Conservation (phyloP, 768 basidiomycete species). For the Calocera cornea region DNA sequence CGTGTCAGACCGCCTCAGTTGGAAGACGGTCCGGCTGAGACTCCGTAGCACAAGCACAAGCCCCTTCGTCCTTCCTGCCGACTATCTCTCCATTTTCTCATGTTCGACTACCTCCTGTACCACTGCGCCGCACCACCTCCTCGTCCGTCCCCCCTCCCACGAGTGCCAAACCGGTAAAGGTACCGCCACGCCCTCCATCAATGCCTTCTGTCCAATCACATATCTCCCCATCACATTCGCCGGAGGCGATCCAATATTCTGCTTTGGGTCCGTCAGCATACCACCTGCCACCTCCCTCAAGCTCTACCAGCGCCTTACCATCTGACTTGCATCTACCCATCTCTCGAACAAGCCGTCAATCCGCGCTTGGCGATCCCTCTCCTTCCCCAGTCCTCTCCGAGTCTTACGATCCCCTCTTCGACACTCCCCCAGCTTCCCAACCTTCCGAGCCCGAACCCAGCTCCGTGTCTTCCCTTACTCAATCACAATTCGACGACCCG, state of each 20-base stretch:
- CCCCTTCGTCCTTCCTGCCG: background rate
- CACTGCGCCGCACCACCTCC: background rate
- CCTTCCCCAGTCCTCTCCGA: background rate
- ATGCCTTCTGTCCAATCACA: too few relatives aligned
- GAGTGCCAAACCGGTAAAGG: too few relatives aligned
- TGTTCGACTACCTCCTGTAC: background rate
- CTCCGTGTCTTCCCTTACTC: background rate
- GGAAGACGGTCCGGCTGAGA: background rate
- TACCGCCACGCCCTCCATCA: too few relatives aligned
- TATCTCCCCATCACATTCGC: too few relatives aligned
- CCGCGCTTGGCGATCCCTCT: background rate
- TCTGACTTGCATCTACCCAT: too few relatives aligned
- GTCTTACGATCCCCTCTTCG: background rate
- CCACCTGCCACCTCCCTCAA: too few relatives aligned
- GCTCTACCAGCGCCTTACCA: too few relatives aligned
- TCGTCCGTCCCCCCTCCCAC: background rate
- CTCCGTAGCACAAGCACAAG: background rate
- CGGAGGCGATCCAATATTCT: too few relatives aligned
- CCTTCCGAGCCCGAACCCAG: background rate
- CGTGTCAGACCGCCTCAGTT: too few relatives aligned
- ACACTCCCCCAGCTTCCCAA: background rate
- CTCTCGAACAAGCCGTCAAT: background rate
- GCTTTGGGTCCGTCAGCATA: too few relatives aligned
- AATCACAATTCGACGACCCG: background rate
- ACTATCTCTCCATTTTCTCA: background rate